Evolutionary conservation across 495 filamentous ascomycete genomes (phyloP), one percentile per base, ranked within the genome.

Genomic region (Penicillium desertorum): DNA sequence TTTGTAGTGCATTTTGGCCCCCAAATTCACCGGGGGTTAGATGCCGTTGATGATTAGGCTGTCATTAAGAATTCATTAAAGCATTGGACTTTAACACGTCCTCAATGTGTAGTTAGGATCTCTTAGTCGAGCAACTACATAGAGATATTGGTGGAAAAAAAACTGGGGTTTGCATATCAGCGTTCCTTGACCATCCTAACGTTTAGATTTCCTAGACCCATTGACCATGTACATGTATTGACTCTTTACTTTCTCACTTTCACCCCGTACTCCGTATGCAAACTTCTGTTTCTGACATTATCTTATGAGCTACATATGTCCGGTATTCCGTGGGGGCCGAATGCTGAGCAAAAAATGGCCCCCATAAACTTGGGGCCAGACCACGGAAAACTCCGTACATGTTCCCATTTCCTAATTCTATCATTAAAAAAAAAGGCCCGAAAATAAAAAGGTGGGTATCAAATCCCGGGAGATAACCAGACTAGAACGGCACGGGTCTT

Each of bases 391-490:
- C 9, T 17, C 3, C 45, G 14, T 48, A 32, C 27, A 48, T 32
- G 27, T 48, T 48, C 45, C 42, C 50, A 42, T 32, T 37, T 25
- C 16, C 30, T 34, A 17, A 8, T 23, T 8, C 52, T 45, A 54
- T 36, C 27, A 45, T 50, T n/a, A n/a, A n/a, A 36, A 32, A 45
- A 10, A 45, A 47, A n/a, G 12, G 0, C n/a, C 20, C 17, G 30
- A 36, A 1, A 47, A 19, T n/a, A 10, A 22, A 37, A 19, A 37
- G 9, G 22, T 55, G 44, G 43, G 23, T 37, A 47, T 19, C 19
- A 27, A 27, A 25, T 27, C 52, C 43, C 43, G 51, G 37, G 37
- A 44, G 25, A 43, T 55, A 5, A 20, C 52, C 52, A 47, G 22
- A 47, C 22, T 47, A 19, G 12, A 32, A 39, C 4, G 10, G 25